These are phyloP conservation scores for Pseudonitzschia delicatissima DNA, from an alignment of 108 stramenopile species.

Conservation along the genomic window DNA sequence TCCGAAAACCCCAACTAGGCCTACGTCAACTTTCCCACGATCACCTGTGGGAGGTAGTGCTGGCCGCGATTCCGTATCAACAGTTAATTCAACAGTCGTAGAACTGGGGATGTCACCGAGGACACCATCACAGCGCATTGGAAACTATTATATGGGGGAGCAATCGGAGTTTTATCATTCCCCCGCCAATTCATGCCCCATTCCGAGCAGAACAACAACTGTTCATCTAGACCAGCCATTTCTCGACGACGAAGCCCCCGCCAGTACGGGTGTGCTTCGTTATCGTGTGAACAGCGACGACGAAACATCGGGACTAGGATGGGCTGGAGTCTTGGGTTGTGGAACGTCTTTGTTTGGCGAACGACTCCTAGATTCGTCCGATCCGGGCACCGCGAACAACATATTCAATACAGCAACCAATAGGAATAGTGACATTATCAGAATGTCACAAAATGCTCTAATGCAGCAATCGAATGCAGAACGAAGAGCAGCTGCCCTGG, in stretches of 20 bases:
- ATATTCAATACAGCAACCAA: conserved; percentile 2
- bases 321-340: conserved; percentile 30
- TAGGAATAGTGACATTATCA: neutral
- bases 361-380: conserved; percentile 24
- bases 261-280: conserved; percentile 19
- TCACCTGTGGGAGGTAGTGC: neutral
- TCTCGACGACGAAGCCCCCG: conserved; percentile 22
- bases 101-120: conserved; percentile 14
- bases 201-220: conserved; percentile 9
- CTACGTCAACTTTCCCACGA: neutral
- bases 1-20: conserved; percentile 25
- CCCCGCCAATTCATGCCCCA: conserved; percentile 37
- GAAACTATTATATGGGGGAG: conserved; percentile 8
- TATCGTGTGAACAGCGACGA: conserved; percentile 39
- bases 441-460: neutral
- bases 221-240: conserved; percentile 23
- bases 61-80: conserved; percentile 5
- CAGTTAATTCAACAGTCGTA: conserved; percentile 26
- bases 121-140: conserved; percentile 13
- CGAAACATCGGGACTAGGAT: conserved; percentile 18
- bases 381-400: neutral
- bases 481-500: neutral
- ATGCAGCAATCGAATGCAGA: neutral
- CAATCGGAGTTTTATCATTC: too few species aligned
- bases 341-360: conserved; percentile 37